Evolutionary conservation across 2,329 filamentous ascomycete species (phyloP), one percentile per base, ranked within the genome.

Genomic region (Rugonectria rugulosa): DNA sequence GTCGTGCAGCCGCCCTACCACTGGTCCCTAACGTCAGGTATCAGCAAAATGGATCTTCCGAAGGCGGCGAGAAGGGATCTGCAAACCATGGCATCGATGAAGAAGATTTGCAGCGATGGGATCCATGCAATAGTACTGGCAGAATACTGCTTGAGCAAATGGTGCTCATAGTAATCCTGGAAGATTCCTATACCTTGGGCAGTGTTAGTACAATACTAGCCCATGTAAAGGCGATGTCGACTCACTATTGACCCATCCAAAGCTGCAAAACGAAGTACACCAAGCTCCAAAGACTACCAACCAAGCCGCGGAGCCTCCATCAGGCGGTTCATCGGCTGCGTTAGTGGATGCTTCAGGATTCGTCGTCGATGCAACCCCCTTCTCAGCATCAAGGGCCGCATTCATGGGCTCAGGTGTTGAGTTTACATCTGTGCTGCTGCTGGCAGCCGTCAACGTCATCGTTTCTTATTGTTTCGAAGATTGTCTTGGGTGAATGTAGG

Each of bases 1-100:
- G 64, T 91, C 88, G 59, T 81, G 88, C 1, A 88, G 58, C 23
- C 78, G 79, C 1, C 88, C 88, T 8, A 87, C 79, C 5, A 90
- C 62, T 0, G 86, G 85, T 0, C 87, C 86, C 60, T 80, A 6
- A 0, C 10, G 5, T 3, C 1, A 21, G 1, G 5, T 3, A 11
- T 55, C 9, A 49, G 32, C 31, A 49, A 6, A 5, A 17, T 17
- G 1, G 4, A 6, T 9, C 17, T 12, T 12, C 3, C 5, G 60
- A 5, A 40, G 26, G 1, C 6, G 29, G 8, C 7, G 29, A 32
- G 24, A 21, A n/a, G 3, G 6, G 8, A 19, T 20, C 8, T 2
- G 11, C 69, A 61, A 68, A 76, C 75, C 62, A 74, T 68, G 29
- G 68, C 72, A 64, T 81, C 80, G 76, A 87, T 77, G 65, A 83